Percentiles rank a stretch among this genome's conserved stretches.
Conservation (phyloP, 169 alveolate species). For the Cryptosporidium sp. region DNA sequence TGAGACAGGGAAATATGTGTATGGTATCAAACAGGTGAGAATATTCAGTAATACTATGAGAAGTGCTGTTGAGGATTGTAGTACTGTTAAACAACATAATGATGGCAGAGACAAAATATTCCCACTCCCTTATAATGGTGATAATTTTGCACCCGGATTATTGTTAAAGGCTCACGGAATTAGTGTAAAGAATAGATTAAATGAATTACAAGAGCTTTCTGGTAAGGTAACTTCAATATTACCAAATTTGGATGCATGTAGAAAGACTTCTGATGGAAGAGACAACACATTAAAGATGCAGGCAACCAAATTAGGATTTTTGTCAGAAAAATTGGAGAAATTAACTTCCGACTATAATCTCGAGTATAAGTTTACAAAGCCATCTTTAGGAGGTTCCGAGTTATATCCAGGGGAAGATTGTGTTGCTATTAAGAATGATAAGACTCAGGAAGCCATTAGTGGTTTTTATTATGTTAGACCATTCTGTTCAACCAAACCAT, state of each 20-base stretch:
- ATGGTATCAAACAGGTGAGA: conserved; percentile 69
- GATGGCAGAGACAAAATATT: conserved; percentile 72
- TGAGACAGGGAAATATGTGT: conserved; percentile 24
- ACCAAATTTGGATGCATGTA: conserved; percentile 67
- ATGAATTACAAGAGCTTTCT: conserved; percentile 58
- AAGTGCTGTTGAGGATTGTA: conserved; percentile 65
- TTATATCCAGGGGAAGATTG: conserved; percentile 70
- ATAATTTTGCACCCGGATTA: conserved; percentile 63
- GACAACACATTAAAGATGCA: conserved; percentile 53
- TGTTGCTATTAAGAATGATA: conserved; percentile 63
- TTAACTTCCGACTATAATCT: conserved; percentile 37
- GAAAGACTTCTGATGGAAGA: conserved; percentile 63
- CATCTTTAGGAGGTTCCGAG: conserved; percentile 53
- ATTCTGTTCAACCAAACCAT: conserved; percentile 67
- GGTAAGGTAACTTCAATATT: conserved; percentile 48
- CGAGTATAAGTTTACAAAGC: conserved; percentile 66
- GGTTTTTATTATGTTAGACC: conserved; percentile 72
- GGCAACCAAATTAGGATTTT: conserved; percentile 61
- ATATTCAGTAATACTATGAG: conserved; percentile 69
- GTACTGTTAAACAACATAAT: conserved; percentile 11
- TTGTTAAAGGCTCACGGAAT: conserved; percentile 55
- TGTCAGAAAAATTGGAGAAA: conserved; percentile 58
- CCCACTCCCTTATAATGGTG: conserved; percentile 66
- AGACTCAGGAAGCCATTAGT: conserved; percentile 24
- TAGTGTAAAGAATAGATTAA: conserved; percentile 38